Evolutionary conservation across 2,329 filamentous ascomycete genomes (phyloP).

Genomic region (Colletotrichum filicis): DNA sequence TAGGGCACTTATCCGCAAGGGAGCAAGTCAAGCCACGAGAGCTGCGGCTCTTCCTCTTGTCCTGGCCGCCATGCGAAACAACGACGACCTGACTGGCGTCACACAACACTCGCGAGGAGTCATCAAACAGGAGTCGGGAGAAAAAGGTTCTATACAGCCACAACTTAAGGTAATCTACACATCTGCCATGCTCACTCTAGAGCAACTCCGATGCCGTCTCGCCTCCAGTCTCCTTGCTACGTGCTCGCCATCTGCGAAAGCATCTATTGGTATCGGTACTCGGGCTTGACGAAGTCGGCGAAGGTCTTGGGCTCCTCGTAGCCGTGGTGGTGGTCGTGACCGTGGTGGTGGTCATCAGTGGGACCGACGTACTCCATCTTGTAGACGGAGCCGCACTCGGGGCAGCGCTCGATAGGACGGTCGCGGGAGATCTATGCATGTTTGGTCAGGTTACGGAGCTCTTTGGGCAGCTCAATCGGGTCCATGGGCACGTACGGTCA

Average conservation of each 20-base stretch:
- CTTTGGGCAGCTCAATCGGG: conserved; percentile 10
- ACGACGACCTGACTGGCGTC: background rate
- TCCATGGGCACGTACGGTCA: conserved; percentile 73
- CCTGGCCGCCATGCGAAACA: background rate
- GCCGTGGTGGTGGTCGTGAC: conserved; percentile 66
- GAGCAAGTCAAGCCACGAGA: background rate
- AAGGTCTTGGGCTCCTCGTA: conserved; percentile 94
- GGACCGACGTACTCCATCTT: conserved; percentile 98
- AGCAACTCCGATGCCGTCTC: conserved; percentile 33
- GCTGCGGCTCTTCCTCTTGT: background rate
- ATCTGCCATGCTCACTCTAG: conserved; percentile 34
- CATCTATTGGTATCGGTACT: conserved; percentile 81
- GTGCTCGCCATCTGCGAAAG: conserved; percentile 11
- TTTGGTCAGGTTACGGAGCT: conserved; percentile 15
- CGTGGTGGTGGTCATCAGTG: conserved; percentile 74
- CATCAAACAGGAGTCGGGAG: conserved; percentile 12
- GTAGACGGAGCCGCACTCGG: conserved; percentile 95
- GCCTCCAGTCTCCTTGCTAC: conserved; percentile 25
- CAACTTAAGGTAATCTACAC: conserved; percentile 53
- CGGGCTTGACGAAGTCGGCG: conserved; percentile 93
- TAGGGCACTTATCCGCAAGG: background rate
- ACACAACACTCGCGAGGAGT: background rate
- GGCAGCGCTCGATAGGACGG: conserved; percentile 93
- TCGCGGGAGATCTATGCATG: conserved; percentile 78
- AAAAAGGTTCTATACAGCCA: conserved; percentile 41